Conservation (phyloP, 169 alveolate species). For the Babesia ovata region DNA sequence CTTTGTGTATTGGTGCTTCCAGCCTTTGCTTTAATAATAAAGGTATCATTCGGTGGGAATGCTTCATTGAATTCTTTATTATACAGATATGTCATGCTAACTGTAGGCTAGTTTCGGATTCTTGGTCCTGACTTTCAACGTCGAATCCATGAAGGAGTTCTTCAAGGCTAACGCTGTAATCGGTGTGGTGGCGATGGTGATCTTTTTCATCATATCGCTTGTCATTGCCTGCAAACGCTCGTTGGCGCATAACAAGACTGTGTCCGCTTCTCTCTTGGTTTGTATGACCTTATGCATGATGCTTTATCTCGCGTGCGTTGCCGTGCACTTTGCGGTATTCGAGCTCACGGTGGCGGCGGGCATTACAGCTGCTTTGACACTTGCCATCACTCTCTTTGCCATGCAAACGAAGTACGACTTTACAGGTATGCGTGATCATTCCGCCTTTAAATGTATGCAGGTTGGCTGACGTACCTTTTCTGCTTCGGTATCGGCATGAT, state of each 20-base stretch:
- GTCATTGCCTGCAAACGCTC: conserved; percentile 38
- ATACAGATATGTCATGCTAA: no score
- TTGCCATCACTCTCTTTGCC: conserved; percentile 31
- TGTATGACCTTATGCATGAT: conserved; percentile 57
- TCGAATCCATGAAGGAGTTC: conserved; percentile 14
- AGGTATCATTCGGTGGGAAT: no score
- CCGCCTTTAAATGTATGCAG: neutral
- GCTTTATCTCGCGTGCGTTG: conserved; percentile 15
- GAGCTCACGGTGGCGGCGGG: conserved; percentile 54
- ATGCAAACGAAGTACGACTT: conserved; percentile 62
- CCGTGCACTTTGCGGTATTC: conserved; percentile 29
- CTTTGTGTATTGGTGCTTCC: no score
- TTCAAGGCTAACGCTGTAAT: neutral
- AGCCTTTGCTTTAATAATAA: no score
- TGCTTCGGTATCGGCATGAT: conserved; percentile 3
- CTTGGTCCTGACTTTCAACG: conserved; percentile 12
- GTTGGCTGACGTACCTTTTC: conserved; percentile 24
- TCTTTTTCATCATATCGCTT: conserved; percentile 28
- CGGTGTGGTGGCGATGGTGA: neutral
- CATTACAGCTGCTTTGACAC: conserved; percentile 43
- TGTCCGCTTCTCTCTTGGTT: neutral
- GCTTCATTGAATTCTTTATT: no score
- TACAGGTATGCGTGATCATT: conserved; percentile 31
- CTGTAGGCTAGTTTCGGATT: conserved; percentile 60
- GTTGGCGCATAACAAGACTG: conserved; percentile 30